Evolutionary conservation across 495 filamentous ascomycete genomes (phyloP).

Genomic region (Elaphomyces granulatus): DNA sequence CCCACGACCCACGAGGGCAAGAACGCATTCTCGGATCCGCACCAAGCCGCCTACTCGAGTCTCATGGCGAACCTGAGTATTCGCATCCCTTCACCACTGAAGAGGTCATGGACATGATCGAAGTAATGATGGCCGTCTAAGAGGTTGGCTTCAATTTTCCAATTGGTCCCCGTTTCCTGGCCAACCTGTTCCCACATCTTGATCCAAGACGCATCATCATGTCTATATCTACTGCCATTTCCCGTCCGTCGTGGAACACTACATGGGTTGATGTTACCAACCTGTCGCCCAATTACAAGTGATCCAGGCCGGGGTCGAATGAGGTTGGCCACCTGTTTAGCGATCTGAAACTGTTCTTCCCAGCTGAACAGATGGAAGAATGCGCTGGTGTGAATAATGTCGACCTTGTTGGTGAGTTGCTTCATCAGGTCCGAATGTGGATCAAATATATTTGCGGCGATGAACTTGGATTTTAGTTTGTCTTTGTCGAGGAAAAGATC

Average conservation of each 20-base stretch:
- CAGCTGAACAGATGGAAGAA: constrained; percentile 50
- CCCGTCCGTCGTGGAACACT: constrained; percentile 11
- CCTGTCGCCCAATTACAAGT: constrained; percentile 35
- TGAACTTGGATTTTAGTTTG: constrained; percentile 9
- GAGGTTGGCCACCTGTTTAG: constrained; percentile 31
- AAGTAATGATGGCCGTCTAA: neutral
- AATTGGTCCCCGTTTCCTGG: neutral
- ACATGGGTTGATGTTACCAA: constrained; percentile 20
- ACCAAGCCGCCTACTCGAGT: neutral
- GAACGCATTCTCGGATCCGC: neutral
- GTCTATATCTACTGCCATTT: constrained; percentile 22
- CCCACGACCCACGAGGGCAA: constrained; percentile 1
- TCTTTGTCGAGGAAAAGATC: constrained; percentile 35
- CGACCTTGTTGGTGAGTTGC: too few relatives aligned
- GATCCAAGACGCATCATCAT: constrained; percentile 29
- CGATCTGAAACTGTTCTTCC: constrained; percentile 34
- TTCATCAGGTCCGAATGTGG: neutral
- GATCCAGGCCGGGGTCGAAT: constrained; percentile 28
- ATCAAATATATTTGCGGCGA: constrained; percentile 30
- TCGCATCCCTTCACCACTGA: neutral
- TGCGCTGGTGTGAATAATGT: constrained; percentile 39
- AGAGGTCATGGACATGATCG: neutral
- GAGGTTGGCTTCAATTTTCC: neutral
- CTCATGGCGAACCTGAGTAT: neutral
- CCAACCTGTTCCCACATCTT: neutral